Evolutionary conservation across 495 filamentous ascomycete species (phyloP).

Genomic region (Xylaria sp.): DNA sequence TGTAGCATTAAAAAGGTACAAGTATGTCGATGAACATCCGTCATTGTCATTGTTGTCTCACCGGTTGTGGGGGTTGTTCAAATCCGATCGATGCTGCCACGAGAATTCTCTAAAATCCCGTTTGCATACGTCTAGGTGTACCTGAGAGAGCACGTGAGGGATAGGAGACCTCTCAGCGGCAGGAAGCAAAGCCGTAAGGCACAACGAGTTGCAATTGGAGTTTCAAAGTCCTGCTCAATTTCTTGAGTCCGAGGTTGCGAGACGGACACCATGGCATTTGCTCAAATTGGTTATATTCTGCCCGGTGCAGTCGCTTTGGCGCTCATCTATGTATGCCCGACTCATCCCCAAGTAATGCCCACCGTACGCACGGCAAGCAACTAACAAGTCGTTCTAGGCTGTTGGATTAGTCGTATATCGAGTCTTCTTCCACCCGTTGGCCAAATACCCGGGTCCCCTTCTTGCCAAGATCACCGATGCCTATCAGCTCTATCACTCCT

Average conservation of each 20-base stretch:
- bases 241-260: neutral
- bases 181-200: neutral
- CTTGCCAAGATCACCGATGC: constrained; percentile 63
- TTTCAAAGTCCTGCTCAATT: neutral
- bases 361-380: neutral
- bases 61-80: neutral
- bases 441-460: constrained; percentile 71
- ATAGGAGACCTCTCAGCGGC: neutral
- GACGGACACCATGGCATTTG: neutral
- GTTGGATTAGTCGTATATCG: constrained; percentile 55
- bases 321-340: constrained; percentile 35
- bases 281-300: constrained; percentile 18
- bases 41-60: too few relatives aligned
- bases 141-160: neutral
- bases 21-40: neutral
- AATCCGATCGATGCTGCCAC: neutral
- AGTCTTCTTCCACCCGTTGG: constrained; percentile 67
- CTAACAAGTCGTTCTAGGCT: constrained; percentile 28
- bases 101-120: neutral
- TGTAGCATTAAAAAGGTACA: neutral
- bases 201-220: neutral
- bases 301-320: constrained; percentile 24
- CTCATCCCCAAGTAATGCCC: neutral
- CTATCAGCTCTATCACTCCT: constrained; percentile 64
- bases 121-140: neutral